phyloP scores from a whole-genome alignment of 129 eudicot genomes.

The Rutidosis leptorrhynchoides region DNA sequence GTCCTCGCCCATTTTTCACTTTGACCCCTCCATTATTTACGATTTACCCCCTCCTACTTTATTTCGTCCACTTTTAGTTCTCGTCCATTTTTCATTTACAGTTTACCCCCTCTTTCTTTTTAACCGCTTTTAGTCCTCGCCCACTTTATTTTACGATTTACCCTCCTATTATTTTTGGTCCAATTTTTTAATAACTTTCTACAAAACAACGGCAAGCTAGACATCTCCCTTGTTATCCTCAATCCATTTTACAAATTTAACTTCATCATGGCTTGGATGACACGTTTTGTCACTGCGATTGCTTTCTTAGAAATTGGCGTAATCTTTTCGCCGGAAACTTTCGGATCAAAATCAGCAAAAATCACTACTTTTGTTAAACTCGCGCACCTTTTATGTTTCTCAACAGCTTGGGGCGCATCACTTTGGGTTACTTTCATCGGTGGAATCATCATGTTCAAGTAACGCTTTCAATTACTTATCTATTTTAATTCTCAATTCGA shows the following conservation, averaged over 20 bases:
- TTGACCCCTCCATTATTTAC: too few relatives aligned
- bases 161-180: too few relatives aligned
- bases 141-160: too few relatives aligned
- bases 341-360: conserved; percentile 62
- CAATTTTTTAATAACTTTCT: too few relatives aligned
- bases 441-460: conserved; percentile 99
- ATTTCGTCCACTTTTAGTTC: too few relatives aligned
- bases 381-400: conserved; percentile 80
- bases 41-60: too few relatives aligned
- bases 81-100: too few relatives aligned
- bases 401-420: conserved; percentile 97
- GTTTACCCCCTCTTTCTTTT: too few relatives aligned
- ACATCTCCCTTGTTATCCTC: background rate
- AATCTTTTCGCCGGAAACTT: conserved; percentile 80
- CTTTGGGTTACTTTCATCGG: conserved; percentile 99
- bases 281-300: conserved; percentile 63
- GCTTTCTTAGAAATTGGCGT: conserved; percentile 80
- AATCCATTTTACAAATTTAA: conserved; percentile 10
- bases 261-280: conserved; percentile 66
- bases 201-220: too few relatives aligned
- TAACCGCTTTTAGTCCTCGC: too few relatives aligned
- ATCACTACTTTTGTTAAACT: conserved; percentile 58
- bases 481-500: too few relatives aligned
- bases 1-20: too few relatives aligned
- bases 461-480: background rate